A percentile compares a stretch with the other conserved stretches of the same genome.
These are phyloP conservation scores for Globisporangium takayamanum DNA, from an alignment of 352 stramenopile species.

Conservation along the genomic window DNA sequence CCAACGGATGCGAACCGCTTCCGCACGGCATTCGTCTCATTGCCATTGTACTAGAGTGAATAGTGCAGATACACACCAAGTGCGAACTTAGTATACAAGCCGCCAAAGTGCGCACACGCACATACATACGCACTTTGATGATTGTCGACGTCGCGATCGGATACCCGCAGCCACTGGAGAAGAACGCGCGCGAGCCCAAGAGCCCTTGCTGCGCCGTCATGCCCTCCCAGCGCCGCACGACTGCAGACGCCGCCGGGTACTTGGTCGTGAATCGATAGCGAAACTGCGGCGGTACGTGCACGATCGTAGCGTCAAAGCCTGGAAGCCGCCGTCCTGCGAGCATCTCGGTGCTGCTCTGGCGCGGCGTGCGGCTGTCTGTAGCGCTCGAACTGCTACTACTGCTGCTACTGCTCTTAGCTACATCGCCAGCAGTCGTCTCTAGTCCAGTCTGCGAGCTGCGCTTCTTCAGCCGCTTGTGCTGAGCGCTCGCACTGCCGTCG, in stretches of 20 bases:
- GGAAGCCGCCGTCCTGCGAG: constrained; percentile 62
- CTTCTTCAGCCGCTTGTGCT: constrained; percentile 4
- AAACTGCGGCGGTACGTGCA: constrained; percentile 57
- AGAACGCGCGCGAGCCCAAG: constrained; percentile 66
- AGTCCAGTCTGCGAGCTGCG: not conserved
- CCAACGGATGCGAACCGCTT: constrained; percentile 56
- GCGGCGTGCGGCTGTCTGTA: no score
- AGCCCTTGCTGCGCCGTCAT: constrained; percentile 60
- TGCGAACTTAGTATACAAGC: no score
- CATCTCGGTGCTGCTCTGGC: constrained; percentile 21
- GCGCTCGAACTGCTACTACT: constrained; percentile 1
- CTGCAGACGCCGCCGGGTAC: constrained; percentile 62
- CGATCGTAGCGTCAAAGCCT: constrained; percentile 57
- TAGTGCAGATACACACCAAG: not conserved
- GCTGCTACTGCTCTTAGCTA: not conserved
- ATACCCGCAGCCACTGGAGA: constrained; percentile 81
- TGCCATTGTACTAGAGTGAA: constrained; percentile 63
- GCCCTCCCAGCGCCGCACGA: constrained; percentile 74
- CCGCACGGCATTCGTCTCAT: constrained; percentile 46
- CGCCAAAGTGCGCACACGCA: not conserved
- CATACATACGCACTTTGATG: constrained; percentile 42
- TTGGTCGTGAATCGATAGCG: constrained; percentile 77
- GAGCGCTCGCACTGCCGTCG: not conserved
- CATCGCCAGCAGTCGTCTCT: not conserved
- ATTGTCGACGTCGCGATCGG: constrained; percentile 74